A percentile compares a stretch with the other conserved stretches of the same genome.
phyloP scores from a whole-genome alignment of 1,139 yeast genomes.

The Suhomyces coccinellae region DNA sequence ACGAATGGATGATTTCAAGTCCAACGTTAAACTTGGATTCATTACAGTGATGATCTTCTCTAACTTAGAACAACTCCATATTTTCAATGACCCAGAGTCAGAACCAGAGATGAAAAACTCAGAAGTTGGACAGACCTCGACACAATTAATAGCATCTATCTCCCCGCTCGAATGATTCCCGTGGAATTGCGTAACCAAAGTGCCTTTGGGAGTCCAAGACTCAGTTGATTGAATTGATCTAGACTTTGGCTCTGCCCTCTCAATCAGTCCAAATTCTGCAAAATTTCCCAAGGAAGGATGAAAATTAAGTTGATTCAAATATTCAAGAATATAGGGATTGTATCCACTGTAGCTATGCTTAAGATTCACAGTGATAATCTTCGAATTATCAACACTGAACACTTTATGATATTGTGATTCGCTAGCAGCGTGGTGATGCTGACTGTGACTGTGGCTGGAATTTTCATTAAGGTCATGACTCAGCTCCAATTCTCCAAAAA shows the following conservation, averaged over 20 bases:
- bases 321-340: conserved; percentile 62
- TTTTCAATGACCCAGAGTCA: conserved; percentile 63
- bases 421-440: conserved; percentile 18
- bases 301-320: conserved; percentile 52
- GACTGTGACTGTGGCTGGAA: conserved; percentile 13
- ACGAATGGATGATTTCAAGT: conserved; percentile 49
- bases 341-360: conserved; percentile 65
- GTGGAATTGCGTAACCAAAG: conserved; percentile 54
- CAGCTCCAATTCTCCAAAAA: conserved; percentile 58
- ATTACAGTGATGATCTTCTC: conserved; percentile 65
- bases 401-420: conserved; percentile 26
- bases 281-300: conserved; percentile 61
- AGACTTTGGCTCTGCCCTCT: conserved; percentile 15
- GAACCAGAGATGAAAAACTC: conserved; percentile 78
- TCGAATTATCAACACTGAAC: conserved; percentile 35
- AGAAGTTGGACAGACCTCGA: conserved; percentile 61
- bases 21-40: conserved; percentile 49
- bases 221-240: background rate
- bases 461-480: conserved; percentile 28
- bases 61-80: conserved; percentile 76
- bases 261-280: conserved; percentile 61
- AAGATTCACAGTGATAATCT: conserved; percentile 39
- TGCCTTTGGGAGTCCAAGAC: conserved; percentile 44
- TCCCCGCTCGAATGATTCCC: conserved; percentile 20
- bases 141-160: conserved; percentile 49